These are phyloP conservation scores for Mycena floridula DNA, from an alignment of 768 basidiomycete genomes.

Conservation along the genomic window DNA sequence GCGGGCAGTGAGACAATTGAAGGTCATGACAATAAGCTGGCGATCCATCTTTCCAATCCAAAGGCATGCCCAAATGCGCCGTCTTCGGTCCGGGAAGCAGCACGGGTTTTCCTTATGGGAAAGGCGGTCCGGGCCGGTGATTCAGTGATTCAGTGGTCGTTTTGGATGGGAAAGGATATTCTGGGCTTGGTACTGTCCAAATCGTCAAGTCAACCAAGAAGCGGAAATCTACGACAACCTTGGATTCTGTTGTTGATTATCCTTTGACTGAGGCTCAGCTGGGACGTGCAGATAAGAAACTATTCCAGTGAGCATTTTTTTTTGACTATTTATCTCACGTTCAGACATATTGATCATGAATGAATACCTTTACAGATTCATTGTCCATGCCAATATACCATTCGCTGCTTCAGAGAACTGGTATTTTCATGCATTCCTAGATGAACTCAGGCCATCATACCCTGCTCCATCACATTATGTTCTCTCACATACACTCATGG, in stretches of 20 bases:
- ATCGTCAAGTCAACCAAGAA: no score
- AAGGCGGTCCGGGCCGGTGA: not conserved
- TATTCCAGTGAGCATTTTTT: not conserved
- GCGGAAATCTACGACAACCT: not conserved
- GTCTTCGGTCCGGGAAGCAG: not conserved
- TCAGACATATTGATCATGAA: no score
- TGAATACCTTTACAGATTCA: not conserved
- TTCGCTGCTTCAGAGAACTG: constrained; percentile 14
- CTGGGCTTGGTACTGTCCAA: no score
- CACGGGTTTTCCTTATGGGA: not conserved
- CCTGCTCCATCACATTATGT: constrained; percentile 15
- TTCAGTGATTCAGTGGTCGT: not conserved
- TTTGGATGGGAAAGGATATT: no score
- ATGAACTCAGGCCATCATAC: constrained; percentile 20
- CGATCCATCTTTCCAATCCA: constrained; percentile 5
- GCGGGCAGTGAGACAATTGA: constrained; percentile 6
- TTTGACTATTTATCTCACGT: no score
- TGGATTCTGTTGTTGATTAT: not conserved
- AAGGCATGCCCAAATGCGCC: not conserved
- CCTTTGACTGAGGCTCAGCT: not conserved
- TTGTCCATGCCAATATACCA: constrained; percentile 19
- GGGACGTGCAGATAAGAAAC: not conserved
- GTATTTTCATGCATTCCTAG: constrained; percentile 16
- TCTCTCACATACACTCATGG: constrained; percentile 16
- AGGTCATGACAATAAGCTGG: constrained; percentile 7